Base-by-base conservation (phyloP, 2,329 filamentous ascomycete species). In the Fusarium brevicatenulatum region DNA sequence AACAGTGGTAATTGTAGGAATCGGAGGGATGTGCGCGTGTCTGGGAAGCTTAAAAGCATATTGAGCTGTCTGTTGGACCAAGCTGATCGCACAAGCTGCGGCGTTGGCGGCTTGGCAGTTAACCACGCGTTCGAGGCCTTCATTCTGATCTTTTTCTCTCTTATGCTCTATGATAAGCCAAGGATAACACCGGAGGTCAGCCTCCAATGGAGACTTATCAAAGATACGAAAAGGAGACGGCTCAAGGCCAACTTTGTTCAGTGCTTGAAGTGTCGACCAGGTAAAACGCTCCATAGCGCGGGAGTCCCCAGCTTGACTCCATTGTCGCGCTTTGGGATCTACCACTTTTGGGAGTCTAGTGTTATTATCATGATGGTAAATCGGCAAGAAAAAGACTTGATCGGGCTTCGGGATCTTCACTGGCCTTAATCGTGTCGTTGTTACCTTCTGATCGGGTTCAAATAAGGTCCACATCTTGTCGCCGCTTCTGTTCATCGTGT, bases 81-180 rank as follows among this genome's bases (percentile, higher is more conserved):
- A 30, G 23, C 34, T 53, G 30, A 76, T 30, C 3, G 73, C 75
- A 21, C 68, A 76, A 25, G 70, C 72, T 2, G 42, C 65, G 6
- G 49, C 73, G 16, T 76, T 75, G 4, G 59, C 61, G 15, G 65
- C 70, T 43, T 74, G 73, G 28, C 66, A 74, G 15, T 36, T 66
- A 5, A 71, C 58, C 30, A 10, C 37, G 6, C 18, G 46, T 7
- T 18, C 15, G 8, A 28, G 50, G 6, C 7, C 13, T 2, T 53
- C 50, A 4, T 16, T 21, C 34, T 19, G 9, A 2, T 6, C 16
- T 7, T 25, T 15, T 9, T 72, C 66, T 25, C 61, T 72, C 13
- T 77, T 75, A 15, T 75, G 50, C 21, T 77, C 72, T 7, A 70
- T 54, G 12, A 76, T n/a, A 2, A 77, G 68, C 74, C 74, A 75